Evolutionary conservation across 2,329 filamentous ascomycete species (phyloP), one percentile per base, ranked within the genome.

Genomic region (Fusarium pseudocircinatum): DNA sequence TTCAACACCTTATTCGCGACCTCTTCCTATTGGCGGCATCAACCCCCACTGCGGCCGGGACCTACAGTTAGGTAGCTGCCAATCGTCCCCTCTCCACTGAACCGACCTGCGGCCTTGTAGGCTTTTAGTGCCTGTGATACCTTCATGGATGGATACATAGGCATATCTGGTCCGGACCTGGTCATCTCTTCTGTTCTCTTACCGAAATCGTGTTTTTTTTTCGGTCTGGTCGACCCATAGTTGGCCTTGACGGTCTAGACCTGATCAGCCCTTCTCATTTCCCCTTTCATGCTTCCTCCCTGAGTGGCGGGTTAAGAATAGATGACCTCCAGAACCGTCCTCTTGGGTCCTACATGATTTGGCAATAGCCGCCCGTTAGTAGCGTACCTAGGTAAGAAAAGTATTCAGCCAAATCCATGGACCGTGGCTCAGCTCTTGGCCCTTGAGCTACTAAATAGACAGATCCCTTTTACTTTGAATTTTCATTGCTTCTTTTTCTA

Each of bases 41-140:
- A 42, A 39, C 32, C 64, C 64, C 67, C 71, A 71, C 69, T 57
- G 60, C 63, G 75, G 70, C 73, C 75, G 30, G 60, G 54, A 63
- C 34, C 36, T 50, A 22, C 44, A n/a, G n/a, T n/a, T n/a, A n/a
- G 28, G 26, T 47, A 32, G 32, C 54, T 58, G 56, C 76, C 76
- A 78, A 75, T 78, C 73, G 70, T 58, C 36, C n/a, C 16, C 24
- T 34, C 54, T 52, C 76, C 75, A 77, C 75, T 49, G 42, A 54
- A 54, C 43, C 68, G 49, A 69, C 69, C 73, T 76, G 73, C 63
- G 73, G 72, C 69, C 63, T 47, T 63, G 42, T 42, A 49, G 70
- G 60, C 47, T 60, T 67, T 56, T 66, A 67, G 54, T 42, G 57
- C 40, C 28, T 69, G 30, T 60, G 58, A 73, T 74, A 53, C 54